Evolutionary conservation across 305 asterid species (phyloP).

Genomic region (Ajuga reptans): DNA sequence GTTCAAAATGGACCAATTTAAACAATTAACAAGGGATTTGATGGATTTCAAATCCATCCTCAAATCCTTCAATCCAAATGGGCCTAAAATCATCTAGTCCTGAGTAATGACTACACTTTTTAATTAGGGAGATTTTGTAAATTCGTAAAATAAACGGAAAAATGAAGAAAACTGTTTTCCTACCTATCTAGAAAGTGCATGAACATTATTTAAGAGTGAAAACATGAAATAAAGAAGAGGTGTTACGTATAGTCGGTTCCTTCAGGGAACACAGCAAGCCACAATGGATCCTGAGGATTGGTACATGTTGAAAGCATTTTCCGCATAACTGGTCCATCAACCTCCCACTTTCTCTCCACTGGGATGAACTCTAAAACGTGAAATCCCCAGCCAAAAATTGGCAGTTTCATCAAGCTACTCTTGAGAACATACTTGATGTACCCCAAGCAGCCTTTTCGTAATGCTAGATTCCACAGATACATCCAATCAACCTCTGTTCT

Average conservation of each 20-base stretch:
- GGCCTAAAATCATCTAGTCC: neutral
- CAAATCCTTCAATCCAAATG: too few species aligned
- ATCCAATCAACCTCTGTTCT: conserved; percentile 77
- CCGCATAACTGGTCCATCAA: conserved; percentile 38
- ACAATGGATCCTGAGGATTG: conserved; percentile 41
- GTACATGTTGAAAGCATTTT: conserved; percentile 39
- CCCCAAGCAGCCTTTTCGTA: conserved; percentile 55
- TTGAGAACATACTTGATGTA: conserved; percentile 57
- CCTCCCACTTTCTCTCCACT: conserved; percentile 58
- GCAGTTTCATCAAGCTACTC: conserved; percentile 61
- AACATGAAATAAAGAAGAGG: conserved; percentile 1
- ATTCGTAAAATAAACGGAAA: neutral
- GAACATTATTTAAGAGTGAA: neutral
- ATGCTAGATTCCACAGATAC: conserved; percentile 66
- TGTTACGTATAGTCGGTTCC: conserved; percentile 58
- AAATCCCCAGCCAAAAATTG: conserved; percentile 65
- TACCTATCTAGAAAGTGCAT: neutral
- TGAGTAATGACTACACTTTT: neutral
- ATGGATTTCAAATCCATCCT: too few species aligned
- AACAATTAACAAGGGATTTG: too few species aligned
- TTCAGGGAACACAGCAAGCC: conserved; percentile 67
- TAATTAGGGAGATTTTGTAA: neutral
- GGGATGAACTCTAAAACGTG: conserved; percentile 59
- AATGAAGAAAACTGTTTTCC: neutral
- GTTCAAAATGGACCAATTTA: too few species aligned